Percentiles rank a stretch among this genome's conserved stretches.
Evolutionary conservation across 805 yeast species (phyloP).

Genomic region (Cyberlindnera americana): DNA sequence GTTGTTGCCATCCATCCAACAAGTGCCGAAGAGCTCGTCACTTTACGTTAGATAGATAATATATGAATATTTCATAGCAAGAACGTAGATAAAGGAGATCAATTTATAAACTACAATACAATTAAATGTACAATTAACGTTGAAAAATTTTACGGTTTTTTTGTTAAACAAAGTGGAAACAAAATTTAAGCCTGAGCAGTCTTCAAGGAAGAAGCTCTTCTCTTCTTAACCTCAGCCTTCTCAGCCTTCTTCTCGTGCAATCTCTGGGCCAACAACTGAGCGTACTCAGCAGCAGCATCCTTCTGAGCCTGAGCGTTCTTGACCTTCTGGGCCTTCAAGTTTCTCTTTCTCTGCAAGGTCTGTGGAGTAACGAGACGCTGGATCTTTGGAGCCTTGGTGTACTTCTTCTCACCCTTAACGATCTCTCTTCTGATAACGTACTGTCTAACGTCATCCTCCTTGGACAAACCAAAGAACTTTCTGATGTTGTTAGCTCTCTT

Average conservation of each 20-base stretch:
- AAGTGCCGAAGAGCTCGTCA: slow-evolving; percentile 95
- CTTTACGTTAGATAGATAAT: slow-evolving; percentile 35
- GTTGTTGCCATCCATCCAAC: slow-evolving; percentile 99
- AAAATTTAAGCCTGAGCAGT: slow-evolving; percentile 44
- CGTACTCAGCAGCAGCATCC: slow-evolving; percentile 99
- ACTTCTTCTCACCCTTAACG: slow-evolving; percentile 95
- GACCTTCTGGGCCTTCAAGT: slow-evolving; percentile 87
- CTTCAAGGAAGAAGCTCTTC: slow-evolving; percentile 99
- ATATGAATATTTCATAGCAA: neutral
- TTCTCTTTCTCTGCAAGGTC: slow-evolving; percentile 98
- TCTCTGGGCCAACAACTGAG: slow-evolving; percentile 97
- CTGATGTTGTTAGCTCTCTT: slow-evolving; percentile 99
- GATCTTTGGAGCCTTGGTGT: slow-evolving; percentile 99
- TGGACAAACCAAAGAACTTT: slow-evolving; percentile 97
- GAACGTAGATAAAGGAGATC: too few relatives aligned
- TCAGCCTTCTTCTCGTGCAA: slow-evolving; percentile 97
- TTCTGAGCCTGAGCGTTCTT: slow-evolving; percentile 98
- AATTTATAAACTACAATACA: too few relatives aligned
- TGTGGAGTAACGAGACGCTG: slow-evolving; percentile 99
- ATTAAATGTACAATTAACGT: slow-evolving; percentile 13
- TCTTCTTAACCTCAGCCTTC: slow-evolving; percentile 97
- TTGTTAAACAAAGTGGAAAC: slow-evolving; percentile 1
- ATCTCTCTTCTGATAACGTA: slow-evolving; percentile 98
- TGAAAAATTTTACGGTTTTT: slow-evolving; percentile 7
- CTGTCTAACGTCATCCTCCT: slow-evolving; percentile 63